Evolutionary conservation across 805 yeast genomes (phyloP).

Genomic region (Ogataea glucozyma): DNA sequence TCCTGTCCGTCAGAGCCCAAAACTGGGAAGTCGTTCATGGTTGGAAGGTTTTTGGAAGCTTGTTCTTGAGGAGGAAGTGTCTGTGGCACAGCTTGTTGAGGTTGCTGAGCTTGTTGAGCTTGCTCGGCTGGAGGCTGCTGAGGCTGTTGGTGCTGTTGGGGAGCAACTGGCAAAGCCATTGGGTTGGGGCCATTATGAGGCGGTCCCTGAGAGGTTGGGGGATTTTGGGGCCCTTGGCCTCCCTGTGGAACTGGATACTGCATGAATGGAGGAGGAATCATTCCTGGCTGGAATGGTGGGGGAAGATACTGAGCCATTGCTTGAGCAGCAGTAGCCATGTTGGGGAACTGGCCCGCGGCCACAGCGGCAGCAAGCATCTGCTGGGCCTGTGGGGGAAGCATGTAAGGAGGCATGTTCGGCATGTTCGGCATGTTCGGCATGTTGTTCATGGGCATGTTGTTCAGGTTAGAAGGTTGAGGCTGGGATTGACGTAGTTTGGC

Average conservation of each 20-base stretch:
- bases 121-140: constrained; percentile 21
- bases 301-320: constrained; percentile 35
- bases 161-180: constrained; percentile 18
- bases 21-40: constrained; percentile 24
- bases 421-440: constrained; percentile 22
- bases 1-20: constrained; percentile 14
- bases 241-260: constrained; percentile 23
- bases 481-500: constrained; percentile 63
- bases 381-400: constrained; percentile 35
- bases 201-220: constrained; percentile 19
- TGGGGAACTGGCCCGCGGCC: constrained; percentile 36
- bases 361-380: constrained; percentile 34
- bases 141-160: constrained; percentile 14
- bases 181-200: constrained; percentile 7
- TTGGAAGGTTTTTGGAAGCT: constrained; percentile 27
- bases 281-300: constrained; percentile 27
- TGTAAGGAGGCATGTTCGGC: constrained; percentile 27
- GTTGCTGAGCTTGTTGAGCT: constrained; percentile 12
- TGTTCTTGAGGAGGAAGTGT: constrained; percentile 15
- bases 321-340: constrained; percentile 33
- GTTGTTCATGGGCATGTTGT: too few species aligned
- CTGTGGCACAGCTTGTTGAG: constrained; percentile 13
- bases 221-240: constrained; percentile 15
- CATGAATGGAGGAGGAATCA: constrained; percentile 27
- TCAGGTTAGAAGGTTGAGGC: constrained; percentile 10